A percentile compares a stretch with the other conserved stretches of the same genome.
Evolutionary conservation across 2,329 filamentous ascomycete genomes (phyloP).

Genomic region (Dothideomycetidae sp.): DNA sequence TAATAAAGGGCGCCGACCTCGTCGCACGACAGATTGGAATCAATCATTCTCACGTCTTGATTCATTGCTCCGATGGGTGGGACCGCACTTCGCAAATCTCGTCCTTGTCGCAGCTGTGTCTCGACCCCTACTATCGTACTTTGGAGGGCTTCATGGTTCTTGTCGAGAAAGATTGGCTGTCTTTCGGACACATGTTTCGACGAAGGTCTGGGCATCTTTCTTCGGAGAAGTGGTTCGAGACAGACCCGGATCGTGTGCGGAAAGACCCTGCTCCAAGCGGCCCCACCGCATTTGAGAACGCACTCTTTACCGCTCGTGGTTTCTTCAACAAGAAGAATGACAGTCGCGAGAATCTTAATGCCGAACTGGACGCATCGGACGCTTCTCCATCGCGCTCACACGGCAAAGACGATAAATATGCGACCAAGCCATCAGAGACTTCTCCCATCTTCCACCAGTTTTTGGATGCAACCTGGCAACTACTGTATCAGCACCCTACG

Average conservation of each 20-base stretch:
- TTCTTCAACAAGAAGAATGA: constrained; percentile 74
- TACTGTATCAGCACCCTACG: constrained; percentile 69
- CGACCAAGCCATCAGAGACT: constrained; percentile 75
- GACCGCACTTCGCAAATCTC: constrained; percentile 92
- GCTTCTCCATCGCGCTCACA: constrained; percentile 24
- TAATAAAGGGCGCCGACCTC: constrained; percentile 70
- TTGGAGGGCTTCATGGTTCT: constrained; percentile 88
- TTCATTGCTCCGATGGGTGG: constrained; percentile 98
- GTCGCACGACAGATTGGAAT: constrained; percentile 82
- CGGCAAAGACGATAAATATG: constrained; percentile 44
- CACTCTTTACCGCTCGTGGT: constrained; percentile 61
- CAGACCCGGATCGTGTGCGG: constrained; percentile 57
- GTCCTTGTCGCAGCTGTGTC: constrained; percentile 77
- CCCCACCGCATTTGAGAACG: constrained; percentile 56
- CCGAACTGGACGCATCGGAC: constrained; percentile 14
- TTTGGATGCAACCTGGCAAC: constrained; percentile 82
- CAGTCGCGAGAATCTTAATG: constrained; percentile 44
- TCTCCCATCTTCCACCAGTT: constrained; percentile 98
- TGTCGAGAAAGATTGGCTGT: constrained; percentile 94
- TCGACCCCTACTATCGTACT: constrained; percentile 91
- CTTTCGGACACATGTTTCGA: constrained; percentile 95
- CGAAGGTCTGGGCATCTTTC: constrained; percentile 78
- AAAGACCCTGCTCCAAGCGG: constrained; percentile 34
- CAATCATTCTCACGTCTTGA: constrained; percentile 84
- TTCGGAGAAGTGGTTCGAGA: constrained; percentile 85